These are phyloP conservation scores for Grosmannia serpens DNA, from an alignment of 2,329 filamentous ascomycete genomes.

Conservation along the genomic window DNA sequence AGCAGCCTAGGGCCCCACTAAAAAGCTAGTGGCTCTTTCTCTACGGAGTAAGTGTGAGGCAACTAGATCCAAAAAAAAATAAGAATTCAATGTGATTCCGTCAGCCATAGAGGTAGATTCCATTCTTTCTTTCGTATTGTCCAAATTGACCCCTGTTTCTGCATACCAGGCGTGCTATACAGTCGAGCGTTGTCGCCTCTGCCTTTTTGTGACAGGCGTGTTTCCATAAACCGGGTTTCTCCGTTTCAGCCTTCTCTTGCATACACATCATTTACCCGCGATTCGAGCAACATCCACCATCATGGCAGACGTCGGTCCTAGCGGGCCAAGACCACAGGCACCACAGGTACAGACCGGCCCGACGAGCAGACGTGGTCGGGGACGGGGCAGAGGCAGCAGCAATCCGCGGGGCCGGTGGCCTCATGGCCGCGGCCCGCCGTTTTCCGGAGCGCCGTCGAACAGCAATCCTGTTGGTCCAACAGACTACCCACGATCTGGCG, in stretches of 20 bases:
- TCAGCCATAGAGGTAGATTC: background rate
- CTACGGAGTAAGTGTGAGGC: background rate
- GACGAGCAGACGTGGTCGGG: background rate
- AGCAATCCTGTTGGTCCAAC: background rate
- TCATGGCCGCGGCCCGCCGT: background rate
- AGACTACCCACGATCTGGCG: background rate
- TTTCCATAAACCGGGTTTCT: too few species aligned
- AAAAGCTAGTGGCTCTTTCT: background rate
- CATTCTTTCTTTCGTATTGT: too few species aligned
- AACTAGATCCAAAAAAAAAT: background rate
- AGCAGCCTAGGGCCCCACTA: background rate
- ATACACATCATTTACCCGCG: background rate
- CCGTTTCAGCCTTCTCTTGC: too few species aligned
- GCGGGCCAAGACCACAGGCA: background rate
- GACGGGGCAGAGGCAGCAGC: background rate
- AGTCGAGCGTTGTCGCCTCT: too few species aligned
- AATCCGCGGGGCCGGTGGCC: background rate
- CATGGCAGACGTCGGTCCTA: background rate
- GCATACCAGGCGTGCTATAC: too few species aligned
- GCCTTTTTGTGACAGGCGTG: too few species aligned
- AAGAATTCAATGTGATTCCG: background rate
- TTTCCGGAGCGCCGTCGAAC: background rate
- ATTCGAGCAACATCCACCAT: too few species aligned
- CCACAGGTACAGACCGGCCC: background rate
- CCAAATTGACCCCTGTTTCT: too few species aligned